Percentiles rank a stretch among this genome's conserved stretches.
phyloP scores from a whole-genome alignment of 2,329 filamentous ascomycete genomes.

The Bipolaris cookei region DNA sequence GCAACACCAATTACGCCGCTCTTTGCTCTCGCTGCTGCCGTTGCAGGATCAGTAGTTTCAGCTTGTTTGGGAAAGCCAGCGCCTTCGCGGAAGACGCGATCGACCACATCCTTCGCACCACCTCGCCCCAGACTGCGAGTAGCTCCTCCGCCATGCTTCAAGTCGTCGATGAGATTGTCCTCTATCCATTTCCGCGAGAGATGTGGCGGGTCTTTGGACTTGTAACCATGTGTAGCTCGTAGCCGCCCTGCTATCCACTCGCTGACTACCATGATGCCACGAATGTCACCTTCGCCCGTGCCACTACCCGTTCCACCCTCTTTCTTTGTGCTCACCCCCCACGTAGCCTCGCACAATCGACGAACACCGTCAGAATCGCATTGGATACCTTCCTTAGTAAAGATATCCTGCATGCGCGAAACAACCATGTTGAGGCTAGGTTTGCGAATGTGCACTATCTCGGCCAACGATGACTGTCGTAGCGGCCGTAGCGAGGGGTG shows the following conservation, averaged over 20 bases:
- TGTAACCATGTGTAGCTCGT: constrained; percentile 51
- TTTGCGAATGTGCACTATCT: constrained; percentile 90
- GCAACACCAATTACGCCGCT: constrained; percentile 66
- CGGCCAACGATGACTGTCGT: constrained; percentile 82
- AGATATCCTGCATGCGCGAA: constrained; percentile 78
- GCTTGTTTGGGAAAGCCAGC: constrained; percentile 74
- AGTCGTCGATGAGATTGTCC: constrained; percentile 69
- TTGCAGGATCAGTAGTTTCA: constrained; percentile 55
- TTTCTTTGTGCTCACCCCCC: constrained; percentile 76
- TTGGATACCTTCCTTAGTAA: constrained; percentile 85
- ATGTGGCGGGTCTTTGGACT: constrained; percentile 51
- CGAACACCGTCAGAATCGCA: constrained; percentile 90
- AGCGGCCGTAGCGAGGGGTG: constrained; percentile 85
- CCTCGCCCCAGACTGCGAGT: constrained; percentile 75
- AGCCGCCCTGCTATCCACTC: constrained; percentile 84
- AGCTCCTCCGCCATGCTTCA: constrained; percentile 73
- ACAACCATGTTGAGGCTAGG: constrained; percentile 87
- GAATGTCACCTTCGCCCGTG: constrained; percentile 74
- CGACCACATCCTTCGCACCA: constrained; percentile 74
- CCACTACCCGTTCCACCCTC: constrained; percentile 66
- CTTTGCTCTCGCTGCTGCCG: constrained; percentile 60
- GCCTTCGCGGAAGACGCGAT: constrained; percentile 78
- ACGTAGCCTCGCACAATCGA: constrained; percentile 80
- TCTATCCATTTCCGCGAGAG: constrained; percentile 81
- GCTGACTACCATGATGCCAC: constrained; percentile 83